phyloP scores from a whole-genome alignment of 305 asterid species.

The Fraxinus angustifolia region DNA sequence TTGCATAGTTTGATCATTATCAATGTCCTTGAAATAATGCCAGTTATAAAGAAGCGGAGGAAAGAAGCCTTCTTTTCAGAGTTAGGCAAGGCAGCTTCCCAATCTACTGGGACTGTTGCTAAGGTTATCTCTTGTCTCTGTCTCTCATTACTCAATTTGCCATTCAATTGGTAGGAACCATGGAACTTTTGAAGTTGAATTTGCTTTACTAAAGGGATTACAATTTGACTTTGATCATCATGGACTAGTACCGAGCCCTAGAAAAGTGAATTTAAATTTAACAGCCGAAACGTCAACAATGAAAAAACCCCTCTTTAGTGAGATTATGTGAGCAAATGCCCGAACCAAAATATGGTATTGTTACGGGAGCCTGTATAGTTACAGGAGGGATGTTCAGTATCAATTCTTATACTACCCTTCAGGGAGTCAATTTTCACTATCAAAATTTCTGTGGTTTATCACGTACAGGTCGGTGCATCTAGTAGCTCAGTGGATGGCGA shows the following conservation, averaged over 20 bases:
- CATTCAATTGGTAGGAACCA: background rate
- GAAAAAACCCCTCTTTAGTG: background rate
- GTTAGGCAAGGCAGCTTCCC: conserved; percentile 66
- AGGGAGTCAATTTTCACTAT: background rate
- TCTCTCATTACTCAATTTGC: background rate
- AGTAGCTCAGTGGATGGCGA: conserved; percentile 41
- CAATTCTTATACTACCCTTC: conserved; percentile 6
- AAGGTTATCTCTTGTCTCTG: conserved; percentile 42
- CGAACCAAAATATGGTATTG: background rate
- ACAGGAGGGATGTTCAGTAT: conserved; percentile 4
- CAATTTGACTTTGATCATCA: background rate
- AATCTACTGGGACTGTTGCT: conserved; percentile 34
- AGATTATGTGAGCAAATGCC: background rate
- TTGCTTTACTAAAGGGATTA: background rate
- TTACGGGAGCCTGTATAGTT: conserved; percentile 6
- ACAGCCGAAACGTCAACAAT: background rate
- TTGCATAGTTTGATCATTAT: background rate
- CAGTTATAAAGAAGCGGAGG: conserved; percentile 42
- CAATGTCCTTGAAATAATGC: conserved; percentile 8
- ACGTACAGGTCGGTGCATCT: conserved; percentile 53
- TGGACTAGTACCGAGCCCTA: background rate
- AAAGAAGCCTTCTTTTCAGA: conserved; percentile 70
- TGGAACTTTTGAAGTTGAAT: background rate
- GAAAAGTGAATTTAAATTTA: background rate
- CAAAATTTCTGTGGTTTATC: conserved; percentile 15